Evolutionary conservation across 169 alveolate species (phyloP).

Genomic region (Eimeria tenella): DNA sequence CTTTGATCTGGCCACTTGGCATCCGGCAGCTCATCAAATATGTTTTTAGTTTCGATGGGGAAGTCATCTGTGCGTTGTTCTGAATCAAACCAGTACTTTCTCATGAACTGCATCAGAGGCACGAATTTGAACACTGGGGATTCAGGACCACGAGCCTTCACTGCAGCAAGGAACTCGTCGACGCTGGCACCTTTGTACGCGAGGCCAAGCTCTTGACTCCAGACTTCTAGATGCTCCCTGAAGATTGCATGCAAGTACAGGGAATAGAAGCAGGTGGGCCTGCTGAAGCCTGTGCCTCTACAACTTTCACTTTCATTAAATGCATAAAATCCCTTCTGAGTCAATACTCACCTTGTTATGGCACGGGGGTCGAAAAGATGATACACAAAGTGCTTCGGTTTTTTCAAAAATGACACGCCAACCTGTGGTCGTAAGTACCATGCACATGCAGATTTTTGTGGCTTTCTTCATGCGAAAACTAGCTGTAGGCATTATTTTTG

Average conservation of each 20-base stretch:
- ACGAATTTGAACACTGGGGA: conserved; percentile 86
- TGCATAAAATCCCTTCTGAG: not conserved
- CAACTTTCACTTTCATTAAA: not conserved
- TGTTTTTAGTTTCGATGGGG: conserved; percentile 81
- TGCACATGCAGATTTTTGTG: not conserved
- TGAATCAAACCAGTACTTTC: conserved; percentile 83
- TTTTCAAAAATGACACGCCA: conserved; percentile 80
- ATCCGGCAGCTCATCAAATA: conserved; percentile 84
- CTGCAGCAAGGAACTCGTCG: conserved; percentile 83
- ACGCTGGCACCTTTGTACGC: conserved; percentile 82
- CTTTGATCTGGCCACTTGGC: conserved; percentile 82
- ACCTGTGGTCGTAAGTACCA: conserved; percentile 58
- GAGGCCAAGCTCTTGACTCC: conserved; percentile 85
- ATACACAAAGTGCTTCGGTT: conserved; percentile 83
- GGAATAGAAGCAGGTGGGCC: not conserved
- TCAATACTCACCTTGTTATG: conserved; percentile 72
- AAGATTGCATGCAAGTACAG: not conserved
- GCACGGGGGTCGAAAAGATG: conserved; percentile 84
- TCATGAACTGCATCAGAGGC: conserved; percentile 86
- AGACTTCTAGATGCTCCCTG: conserved; percentile 80
- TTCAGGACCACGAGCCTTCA: conserved; percentile 85
- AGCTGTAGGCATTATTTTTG: not conserved
- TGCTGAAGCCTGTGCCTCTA: not conserved
- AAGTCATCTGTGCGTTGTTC: conserved; percentile 81
- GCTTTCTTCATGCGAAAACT: not conserved